Percentiles rank a stretch among this genome's conserved stretches.
Conservation (phyloP, 176 grass and related monocot genomes). For the Areca catechu region DNA sequence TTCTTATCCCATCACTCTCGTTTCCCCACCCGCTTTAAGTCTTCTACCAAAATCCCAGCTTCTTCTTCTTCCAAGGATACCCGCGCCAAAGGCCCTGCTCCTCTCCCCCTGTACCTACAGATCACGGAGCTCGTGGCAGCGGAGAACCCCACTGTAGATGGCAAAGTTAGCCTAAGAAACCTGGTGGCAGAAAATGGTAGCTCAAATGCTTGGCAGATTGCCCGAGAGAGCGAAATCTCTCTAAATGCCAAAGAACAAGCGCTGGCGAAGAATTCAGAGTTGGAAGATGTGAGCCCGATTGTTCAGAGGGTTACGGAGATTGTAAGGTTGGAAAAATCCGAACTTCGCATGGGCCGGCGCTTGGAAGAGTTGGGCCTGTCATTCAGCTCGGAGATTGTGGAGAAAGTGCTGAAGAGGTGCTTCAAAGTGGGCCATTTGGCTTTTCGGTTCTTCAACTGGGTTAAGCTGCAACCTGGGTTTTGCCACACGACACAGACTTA, state of each 20-base stretch:
- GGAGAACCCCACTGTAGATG: not conserved
- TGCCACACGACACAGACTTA: slow-evolving; percentile 49
- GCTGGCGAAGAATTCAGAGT: slow-evolving; percentile 5
- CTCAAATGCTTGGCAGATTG: slow-evolving; percentile 25
- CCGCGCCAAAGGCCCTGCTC: slow-evolving; percentile 5
- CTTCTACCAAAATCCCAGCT: not conserved
- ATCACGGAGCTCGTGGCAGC: slow-evolving; percentile 15
- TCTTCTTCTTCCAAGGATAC: not conserved
- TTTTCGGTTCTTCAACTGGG: slow-evolving; percentile 58
- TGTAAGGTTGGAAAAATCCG: slow-evolving; percentile 29
- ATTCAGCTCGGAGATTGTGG: slow-evolving; percentile 36
- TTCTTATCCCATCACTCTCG: too few species aligned
- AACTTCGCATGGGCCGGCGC: slow-evolving; percentile 26
- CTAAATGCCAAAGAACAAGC: not conserved
- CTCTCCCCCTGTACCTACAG: slow-evolving; percentile 18
- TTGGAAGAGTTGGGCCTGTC: slow-evolving; percentile 31
- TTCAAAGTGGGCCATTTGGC: slow-evolving; percentile 52
- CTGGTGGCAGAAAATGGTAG: not conserved
- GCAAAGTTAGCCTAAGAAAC: not conserved
- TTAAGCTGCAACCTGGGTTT: slow-evolving; percentile 29
- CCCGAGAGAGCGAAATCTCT: slow-evolving; percentile 1
- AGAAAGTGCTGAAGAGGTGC: slow-evolving; percentile 66
- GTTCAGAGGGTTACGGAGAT: slow-evolving; percentile 44
- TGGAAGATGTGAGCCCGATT: slow-evolving; percentile 18
- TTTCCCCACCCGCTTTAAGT: slow-evolving; percentile 11